A percentile compares a stretch with the other conserved stretches of the same genome.
Conservation (phyloP, 495 filamentous ascomycete genomes). For the Beverwykella pulmonaria region DNA sequence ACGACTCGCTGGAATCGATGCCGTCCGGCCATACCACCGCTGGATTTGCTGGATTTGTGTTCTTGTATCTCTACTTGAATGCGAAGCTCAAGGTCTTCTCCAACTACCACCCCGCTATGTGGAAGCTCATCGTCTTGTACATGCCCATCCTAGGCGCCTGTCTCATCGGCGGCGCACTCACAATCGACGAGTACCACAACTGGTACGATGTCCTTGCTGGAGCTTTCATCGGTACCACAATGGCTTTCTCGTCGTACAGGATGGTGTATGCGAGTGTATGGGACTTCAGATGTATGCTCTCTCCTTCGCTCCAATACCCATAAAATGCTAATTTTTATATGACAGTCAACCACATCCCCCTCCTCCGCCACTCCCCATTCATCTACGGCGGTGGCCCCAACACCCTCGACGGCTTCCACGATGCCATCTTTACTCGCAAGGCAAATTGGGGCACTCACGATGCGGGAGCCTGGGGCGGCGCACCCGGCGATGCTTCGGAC, state of each 20-base stretch:
- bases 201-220: slow-evolving; percentile 49
- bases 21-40: slow-evolving; percentile 60
- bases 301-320: not conserved
- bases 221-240: slow-evolving; percentile 40
- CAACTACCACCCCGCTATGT: slow-evolving; percentile 65
- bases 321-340: not conserved
- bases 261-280: slow-evolving; percentile 42
- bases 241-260: slow-evolving; percentile 41
- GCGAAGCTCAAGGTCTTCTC: slow-evolving; percentile 59
- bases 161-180: slow-evolving; percentile 61
- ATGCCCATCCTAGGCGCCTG: slow-evolving; percentile 61
- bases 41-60: slow-evolving; percentile 55
- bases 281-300: slow-evolving; percentile 34
- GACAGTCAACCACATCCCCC: slow-evolving; percentile 43
- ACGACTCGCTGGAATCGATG: slow-evolving; percentile 54
- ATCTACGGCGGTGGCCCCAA: slow-evolving; percentile 33
- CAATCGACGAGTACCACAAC: slow-evolving; percentile 60
- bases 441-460: slow-evolving; percentile 36
- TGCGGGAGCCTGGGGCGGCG: slow-evolving; percentile 32
- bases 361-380: slow-evolving; percentile 38
- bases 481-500: slow-evolving; percentile 29
- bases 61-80: slow-evolving; percentile 58
- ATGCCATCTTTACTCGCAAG: slow-evolving; percentile 33
- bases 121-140: slow-evolving; percentile 63
- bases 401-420: slow-evolving; percentile 33